Base-by-base conservation (phyloP, 2,329 filamentous ascomycete genomes). In the Fusarium sulawesiense region DNA sequence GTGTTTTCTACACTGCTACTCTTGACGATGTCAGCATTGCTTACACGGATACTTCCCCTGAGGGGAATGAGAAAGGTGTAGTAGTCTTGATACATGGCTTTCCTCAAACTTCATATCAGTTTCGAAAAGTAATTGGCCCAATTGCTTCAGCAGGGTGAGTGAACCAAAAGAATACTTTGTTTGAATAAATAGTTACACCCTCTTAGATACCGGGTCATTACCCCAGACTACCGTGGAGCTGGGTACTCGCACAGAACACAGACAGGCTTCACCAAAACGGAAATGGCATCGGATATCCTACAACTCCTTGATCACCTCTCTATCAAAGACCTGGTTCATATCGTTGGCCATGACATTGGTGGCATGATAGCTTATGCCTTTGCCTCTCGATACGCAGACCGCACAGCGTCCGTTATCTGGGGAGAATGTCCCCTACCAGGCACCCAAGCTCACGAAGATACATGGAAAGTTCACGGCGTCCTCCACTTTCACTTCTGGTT, bases 321-420 rank as follows among this genome's bases (percentile, higher is more conserved):
- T 18, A 66, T 66, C 29, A 29, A 58, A 12, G 34, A 62, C 2
- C 41, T 56, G 2, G 61, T 58, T 4, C 66, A 59, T n/a, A 40
- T 49, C 1, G 56, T 53, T 6, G 56, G 61, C 4, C 67, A 70
- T 53, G 67, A 66, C 1, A 54, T 63, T 16, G 46, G 67, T 2
- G 67, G 67, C 10, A 70, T 66, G 67, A 56, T 70, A 48, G 61
- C 56, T 11, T 64, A 64, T 29, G 27, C 58, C 4, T 70, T 63
- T 30, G 30, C 60, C 6, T 62, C 53, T 13, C 48, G 66, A 42
- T 49, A 56, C 2, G 25, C 56, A 6, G 32, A 56, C 12, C 45
- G 56, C 4, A 62, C 66, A 14, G 53, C 56, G 16, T 56, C 67
- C 4, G 56, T 66, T 4, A 29, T 50, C 8, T 63, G 66, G 66